Evolutionary conservation across 306 rosid genomes (phyloP), one percentile per base, ranked within the genome.

Genomic region (Dryas octopetala): DNA sequence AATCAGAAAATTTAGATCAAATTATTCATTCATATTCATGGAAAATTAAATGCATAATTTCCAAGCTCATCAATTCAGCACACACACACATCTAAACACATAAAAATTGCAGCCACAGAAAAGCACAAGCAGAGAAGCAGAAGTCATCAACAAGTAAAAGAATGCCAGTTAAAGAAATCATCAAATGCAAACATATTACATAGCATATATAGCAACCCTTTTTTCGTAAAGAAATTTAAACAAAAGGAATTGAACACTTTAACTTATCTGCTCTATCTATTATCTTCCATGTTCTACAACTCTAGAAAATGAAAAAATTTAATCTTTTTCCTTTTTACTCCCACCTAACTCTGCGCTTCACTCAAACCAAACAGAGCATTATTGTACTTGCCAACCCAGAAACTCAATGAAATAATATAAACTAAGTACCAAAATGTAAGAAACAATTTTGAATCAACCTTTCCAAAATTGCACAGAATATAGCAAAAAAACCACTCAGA

Each of bases 111-210:
- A 40, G 9, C 52, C 71, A 32, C 48, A 28, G 14, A 60, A 41
- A 19, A 10, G 44, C 23, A 32, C 16, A 0, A n/a, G 44, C 43
- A 40, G 13, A 17, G 11, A 68, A 68, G 38, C 32, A 52, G 7
- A 52, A 52, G 38, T 58, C 0, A 43, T 26, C 7, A 19, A 71
- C 4, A 47, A 48, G 43, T 28, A 52, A 11, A 13, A 17, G 48
- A 53, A 63, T 52, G 40, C 17, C 26, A 66, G 57, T n/a, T 12
- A 19, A 64, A 47, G 62, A 80, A 55, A 62, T 61, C 60, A 60
- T 72, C 46, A 70, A 60, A 38, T 5, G 66, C 63, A 62, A 40
- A 62, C 45, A 58, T 23, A 15, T 46, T 17, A 70, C 50, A 49
- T 6, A 51, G 28, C 41, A 53, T 48, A 13, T 9, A 23, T 0